Percentiles rank a stretch among this genome's conserved stretches.
Conservation (phyloP, 441 rosid genomes). For the Pelargonium cotyledonis region DNA sequence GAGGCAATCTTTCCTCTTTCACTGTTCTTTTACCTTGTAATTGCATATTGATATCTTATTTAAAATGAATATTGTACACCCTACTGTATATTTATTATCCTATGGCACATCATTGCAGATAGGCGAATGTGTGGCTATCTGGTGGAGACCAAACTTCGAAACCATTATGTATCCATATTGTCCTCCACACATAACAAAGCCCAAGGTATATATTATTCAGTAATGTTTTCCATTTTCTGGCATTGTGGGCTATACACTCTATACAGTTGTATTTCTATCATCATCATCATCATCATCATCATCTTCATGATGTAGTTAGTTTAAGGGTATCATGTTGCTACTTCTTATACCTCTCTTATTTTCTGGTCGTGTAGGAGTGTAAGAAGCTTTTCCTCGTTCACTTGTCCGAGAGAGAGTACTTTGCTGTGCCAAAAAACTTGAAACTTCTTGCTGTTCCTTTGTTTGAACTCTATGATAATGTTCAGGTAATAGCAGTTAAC, state of each 20-base stretch:
- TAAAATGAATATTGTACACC: not conserved
- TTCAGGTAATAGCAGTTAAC: constrained; percentile 52
- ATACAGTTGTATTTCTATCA: not conserved
- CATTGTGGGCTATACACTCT: constrained; percentile 2
- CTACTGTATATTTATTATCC: not conserved
- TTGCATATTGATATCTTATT: not conserved
- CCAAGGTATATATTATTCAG: constrained; percentile 48
- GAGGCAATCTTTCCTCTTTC: too few relatives aligned
- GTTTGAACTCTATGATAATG: constrained; percentile 95
- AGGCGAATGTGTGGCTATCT: constrained; percentile 92
- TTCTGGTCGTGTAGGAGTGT: constrained; percentile 61
- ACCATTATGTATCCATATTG: constrained; percentile 97
- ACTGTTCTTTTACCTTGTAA: too few relatives aligned
- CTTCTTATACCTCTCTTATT: not conserved
- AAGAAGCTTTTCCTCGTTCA: constrained; percentile 93
- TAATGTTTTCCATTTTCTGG: not conserved
- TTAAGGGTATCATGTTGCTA: not conserved
- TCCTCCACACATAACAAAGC: constrained; percentile 93
- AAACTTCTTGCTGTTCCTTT: constrained; percentile 95
- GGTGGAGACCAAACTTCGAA: constrained; percentile 99
- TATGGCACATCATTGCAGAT: constrained; percentile 36
- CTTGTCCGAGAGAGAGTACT: constrained; percentile 93
- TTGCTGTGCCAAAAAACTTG: constrained; percentile 94
- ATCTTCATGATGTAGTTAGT: constrained; percentile 10
- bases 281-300: too few relatives aligned